Base-by-base conservation (phyloP, 1,284 basidiomycete species). In the Blastosporella zonata region DNA sequence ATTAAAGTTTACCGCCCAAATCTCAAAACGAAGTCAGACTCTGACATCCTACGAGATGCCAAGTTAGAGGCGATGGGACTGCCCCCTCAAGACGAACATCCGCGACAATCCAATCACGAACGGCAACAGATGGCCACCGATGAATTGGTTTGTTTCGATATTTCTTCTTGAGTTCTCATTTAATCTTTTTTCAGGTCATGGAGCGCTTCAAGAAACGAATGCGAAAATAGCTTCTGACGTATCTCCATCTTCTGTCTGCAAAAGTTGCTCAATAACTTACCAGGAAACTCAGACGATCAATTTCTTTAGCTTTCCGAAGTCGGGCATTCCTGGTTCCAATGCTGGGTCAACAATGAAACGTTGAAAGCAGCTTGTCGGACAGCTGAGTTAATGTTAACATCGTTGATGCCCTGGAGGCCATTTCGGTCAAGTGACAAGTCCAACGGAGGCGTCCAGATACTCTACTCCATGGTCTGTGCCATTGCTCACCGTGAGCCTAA, bases 151-250 rank as follows among this genome's bases (percentile, higher is more conserved):
- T 59, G 72, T 58, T 37, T 9, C 12, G 17, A 13, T 37, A n/a
- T 21, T 6, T 6, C 12, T 18, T 48, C 18, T 33, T 40, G 37
- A 37, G 33, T 13, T 9, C 37, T 50, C 42, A 39, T 49, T 10
- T 28, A 53, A 47, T 23, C 15, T 15, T 12, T 29, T 39, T 10
- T 29, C 58, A 90, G 87, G 86, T 88, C 47, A 88, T 91, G 87
- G 87, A 90, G 64, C 80, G 88, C 15, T 92, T 91, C 73, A 91
- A 90, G 73, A 91, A 91, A 65, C 72, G 88, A 27, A 90, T 91
- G 87, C 78, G 85, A 37, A 86, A 84, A 49, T 57, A 45, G 28
- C 25, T 33, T 27, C 33, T 23, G 38, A 31, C 42, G 43, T 44
- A 53, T 47, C 39, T 40, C 8, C 31, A 20, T 25, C 25, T 36